Conservation (phyloP, 805 yeast genomes). For the Metschnikowia lochheadii region DNA sequence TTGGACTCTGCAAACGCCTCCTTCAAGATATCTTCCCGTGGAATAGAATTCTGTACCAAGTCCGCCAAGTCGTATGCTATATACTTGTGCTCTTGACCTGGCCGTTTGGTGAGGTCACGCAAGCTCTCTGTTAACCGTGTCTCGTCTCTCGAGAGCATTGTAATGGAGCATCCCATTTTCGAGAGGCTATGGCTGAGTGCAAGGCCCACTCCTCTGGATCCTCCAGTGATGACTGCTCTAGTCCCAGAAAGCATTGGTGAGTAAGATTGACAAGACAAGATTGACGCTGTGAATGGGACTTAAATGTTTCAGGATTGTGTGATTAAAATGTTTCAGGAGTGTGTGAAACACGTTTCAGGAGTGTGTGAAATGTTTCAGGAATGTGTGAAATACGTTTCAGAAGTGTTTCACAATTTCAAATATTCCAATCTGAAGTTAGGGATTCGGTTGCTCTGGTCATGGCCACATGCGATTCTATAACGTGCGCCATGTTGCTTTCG, state of each 20-base stretch:
- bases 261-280: background rate
- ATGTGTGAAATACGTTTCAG: too few relatives aligned
- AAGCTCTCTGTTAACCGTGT: conserved; percentile 23
- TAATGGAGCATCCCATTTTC: conserved; percentile 45
- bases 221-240: conserved; percentile 63
- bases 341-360: too few relatives aligned
- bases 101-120: conserved; percentile 5
- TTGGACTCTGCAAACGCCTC: conserved; percentile 32
- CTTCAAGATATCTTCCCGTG: conserved; percentile 13
- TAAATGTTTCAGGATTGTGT: too few relatives aligned
- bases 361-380: too few relatives aligned
- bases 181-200: conserved; percentile 52
- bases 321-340: too few relatives aligned
- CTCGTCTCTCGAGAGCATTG: conserved; percentile 49
- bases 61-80: conserved; percentile 30
- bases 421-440: too few relatives aligned
- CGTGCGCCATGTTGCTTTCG: too few relatives aligned
- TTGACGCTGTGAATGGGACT: too few relatives aligned
- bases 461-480: too few relatives aligned
- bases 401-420: too few relatives aligned
- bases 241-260: conserved; percentile 19
- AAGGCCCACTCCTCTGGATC: conserved; percentile 64
- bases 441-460: too few relatives aligned
- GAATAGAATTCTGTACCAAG: conserved; percentile 7
- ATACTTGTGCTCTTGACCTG: conserved; percentile 27